Percentiles rank a stretch among this genome's conserved stretches.
Conservation (phyloP, 768 basidiomycete species). For the Tephrocybe sp. region DNA sequence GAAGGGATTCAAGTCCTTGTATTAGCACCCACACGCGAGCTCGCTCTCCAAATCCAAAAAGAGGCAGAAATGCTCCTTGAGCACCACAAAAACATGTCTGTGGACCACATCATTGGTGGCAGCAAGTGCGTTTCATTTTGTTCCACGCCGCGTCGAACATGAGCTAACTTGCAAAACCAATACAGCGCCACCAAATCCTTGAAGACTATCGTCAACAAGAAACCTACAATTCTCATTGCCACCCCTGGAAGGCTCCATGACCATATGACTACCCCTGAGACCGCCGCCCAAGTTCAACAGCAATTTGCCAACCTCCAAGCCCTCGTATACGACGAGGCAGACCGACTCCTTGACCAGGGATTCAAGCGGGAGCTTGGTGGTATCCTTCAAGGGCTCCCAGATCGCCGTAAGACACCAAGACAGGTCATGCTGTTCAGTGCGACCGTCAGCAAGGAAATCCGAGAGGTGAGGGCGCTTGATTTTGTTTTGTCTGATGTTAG, state of each 20-base stretch:
- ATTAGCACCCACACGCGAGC: constrained; percentile 70
- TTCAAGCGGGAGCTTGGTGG: constrained; percentile 68
- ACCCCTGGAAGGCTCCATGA: constrained; percentile 78
- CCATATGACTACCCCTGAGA: constrained; percentile 45
- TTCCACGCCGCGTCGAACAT: not conserved
- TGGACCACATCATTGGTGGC: constrained; percentile 54
- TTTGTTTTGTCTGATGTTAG: no score
- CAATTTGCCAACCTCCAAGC: constrained; percentile 38
- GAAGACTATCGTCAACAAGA: constrained; percentile 23
- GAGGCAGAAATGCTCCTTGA: constrained; percentile 50
- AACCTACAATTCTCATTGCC: constrained; percentile 60
- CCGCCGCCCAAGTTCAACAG: constrained; percentile 7
- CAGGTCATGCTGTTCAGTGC: constrained; percentile 74
- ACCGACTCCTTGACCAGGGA: constrained; percentile 70
- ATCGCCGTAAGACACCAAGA: constrained; percentile 48
- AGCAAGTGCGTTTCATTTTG: constrained; percentile 35
- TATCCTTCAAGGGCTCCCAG: constrained; percentile 45
- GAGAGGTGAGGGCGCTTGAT: constrained; percentile 32
- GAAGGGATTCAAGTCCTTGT: constrained; percentile 57
- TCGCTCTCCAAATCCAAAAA: constrained; percentile 69
- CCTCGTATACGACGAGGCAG: constrained; percentile 72
- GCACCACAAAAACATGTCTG: constrained; percentile 36
- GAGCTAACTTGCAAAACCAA: not conserved
- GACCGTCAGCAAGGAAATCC: constrained; percentile 70
- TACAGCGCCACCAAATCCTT: not conserved